These are phyloP conservation scores for Starmerella khaoyaiensis DNA, from an alignment of 805 yeast species.

Conservation along the genomic window DNA sequence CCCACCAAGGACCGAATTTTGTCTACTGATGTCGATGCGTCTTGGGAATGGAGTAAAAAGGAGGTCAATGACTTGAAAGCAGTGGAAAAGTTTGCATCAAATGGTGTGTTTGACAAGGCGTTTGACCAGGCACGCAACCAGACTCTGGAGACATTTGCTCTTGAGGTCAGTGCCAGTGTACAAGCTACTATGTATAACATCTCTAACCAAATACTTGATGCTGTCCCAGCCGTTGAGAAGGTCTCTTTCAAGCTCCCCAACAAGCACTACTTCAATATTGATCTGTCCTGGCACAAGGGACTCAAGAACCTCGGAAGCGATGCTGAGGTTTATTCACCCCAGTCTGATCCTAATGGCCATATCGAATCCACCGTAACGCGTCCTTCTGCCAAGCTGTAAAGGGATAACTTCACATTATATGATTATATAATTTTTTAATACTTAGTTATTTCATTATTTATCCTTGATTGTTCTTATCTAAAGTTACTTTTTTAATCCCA, in stretches of 20 bases:
- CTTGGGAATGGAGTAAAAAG: slow-evolving; percentile 52
- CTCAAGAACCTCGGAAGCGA: slow-evolving; percentile 46
- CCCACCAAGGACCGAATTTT: slow-evolving; percentile 77
- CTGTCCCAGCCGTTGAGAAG: slow-evolving; percentile 42
- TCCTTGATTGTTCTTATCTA: too few species aligned
- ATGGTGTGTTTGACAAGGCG: slow-evolving; percentile 51
- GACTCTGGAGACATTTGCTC: slow-evolving; percentile 67
- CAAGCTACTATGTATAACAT: slow-evolving; percentile 96
- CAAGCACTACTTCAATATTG: slow-evolving; percentile 77
- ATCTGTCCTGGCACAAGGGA: slow-evolving; percentile 72
- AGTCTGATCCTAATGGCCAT: slow-evolving; percentile 82
- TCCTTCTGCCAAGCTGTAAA: slow-evolving; percentile 41
- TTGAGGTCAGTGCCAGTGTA: slow-evolving; percentile 83
- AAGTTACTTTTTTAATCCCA: too few species aligned
- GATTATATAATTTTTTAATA: too few species aligned
- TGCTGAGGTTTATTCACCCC: slow-evolving; percentile 74
- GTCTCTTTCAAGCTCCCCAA: slow-evolving; percentile 76
- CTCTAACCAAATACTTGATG: slow-evolving; percentile 56
- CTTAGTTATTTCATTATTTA: too few species aligned
- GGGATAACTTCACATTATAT: neutral
- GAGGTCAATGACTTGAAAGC: slow-evolving; percentile 25
- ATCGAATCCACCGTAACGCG: slow-evolving; percentile 81
- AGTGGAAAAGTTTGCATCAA: slow-evolving; percentile 21
- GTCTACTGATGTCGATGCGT: slow-evolving; percentile 70
- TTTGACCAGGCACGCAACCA: slow-evolving; percentile 49